Evolutionary conservation across 345 rosid species (phyloP).

Genomic region (Lepidium africanum): DNA sequence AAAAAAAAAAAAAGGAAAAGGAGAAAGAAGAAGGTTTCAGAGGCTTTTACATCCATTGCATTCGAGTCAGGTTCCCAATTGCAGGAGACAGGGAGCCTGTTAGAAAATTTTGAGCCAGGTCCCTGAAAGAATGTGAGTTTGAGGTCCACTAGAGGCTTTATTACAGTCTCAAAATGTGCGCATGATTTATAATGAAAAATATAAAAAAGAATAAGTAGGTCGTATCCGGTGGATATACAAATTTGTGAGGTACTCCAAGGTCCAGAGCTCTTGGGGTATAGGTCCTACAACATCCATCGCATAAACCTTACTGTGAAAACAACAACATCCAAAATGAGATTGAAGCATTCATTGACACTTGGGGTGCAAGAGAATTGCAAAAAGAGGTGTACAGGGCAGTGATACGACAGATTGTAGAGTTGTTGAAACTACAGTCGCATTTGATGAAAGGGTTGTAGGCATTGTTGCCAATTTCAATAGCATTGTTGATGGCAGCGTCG

Average conservation of each 20-base stretch:
- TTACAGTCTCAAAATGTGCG: background rate
- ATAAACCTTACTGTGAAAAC: conserved; percentile 29
- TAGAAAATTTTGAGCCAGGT: conserved; percentile 23
- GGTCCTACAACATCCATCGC: conserved; percentile 11
- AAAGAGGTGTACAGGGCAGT: background rate
- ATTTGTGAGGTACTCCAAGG: conserved; percentile 24
- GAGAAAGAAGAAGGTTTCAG: no score
- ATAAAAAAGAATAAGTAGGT: background rate
- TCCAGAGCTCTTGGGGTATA: conserved; percentile 33
- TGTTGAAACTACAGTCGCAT: conserved; percentile 41
- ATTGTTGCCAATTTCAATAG: background rate
- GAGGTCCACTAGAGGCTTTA: background rate
- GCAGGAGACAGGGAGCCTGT: conserved; percentile 30
- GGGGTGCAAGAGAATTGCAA: background rate
- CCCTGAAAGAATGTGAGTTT: conserved; percentile 12
- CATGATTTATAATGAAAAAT: background rate
- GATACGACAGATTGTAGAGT: conserved; percentile 30
- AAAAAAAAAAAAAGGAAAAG: background rate
- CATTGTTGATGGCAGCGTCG: conserved; percentile 34
- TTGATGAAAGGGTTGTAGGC: conserved; percentile 43
- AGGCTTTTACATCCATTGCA: conserved; percentile 52
- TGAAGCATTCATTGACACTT: background rate
- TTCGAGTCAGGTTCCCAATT: conserved; percentile 23
- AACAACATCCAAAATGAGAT: background rate
- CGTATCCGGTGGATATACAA: background rate